These are phyloP conservation scores for Allantophomopsis cytisporea DNA, from an alignment of 2,329 filamentous ascomycete genomes.

Conservation along the genomic window DNA sequence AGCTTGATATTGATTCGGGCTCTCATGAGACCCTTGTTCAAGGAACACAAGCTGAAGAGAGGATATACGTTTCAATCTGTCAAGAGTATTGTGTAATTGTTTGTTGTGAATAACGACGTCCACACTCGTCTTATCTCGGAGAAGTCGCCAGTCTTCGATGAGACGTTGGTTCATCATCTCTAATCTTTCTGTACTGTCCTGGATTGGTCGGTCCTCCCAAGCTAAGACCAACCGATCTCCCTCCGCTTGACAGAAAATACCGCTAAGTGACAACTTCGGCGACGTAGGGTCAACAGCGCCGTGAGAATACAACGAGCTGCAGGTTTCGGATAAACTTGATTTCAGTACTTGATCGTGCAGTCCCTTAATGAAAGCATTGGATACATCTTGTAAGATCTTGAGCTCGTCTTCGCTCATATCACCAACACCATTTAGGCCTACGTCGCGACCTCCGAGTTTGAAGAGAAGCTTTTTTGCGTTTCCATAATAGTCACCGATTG, in stretches of 20 bases:
- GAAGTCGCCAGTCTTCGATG: slow-evolving; percentile 30
- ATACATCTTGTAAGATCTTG: slow-evolving; percentile 34
- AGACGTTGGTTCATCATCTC: slow-evolving; percentile 22
- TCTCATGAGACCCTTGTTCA: slow-evolving; percentile 38
- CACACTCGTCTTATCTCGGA: slow-evolving; percentile 18
- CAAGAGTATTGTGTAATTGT: slow-evolving; percentile 32
- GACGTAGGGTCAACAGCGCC: too few relatives aligned
- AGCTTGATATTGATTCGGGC: slow-evolving; percentile 32
- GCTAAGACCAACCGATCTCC: slow-evolving; percentile 37
- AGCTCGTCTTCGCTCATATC: slow-evolving; percentile 23
- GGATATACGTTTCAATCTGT: slow-evolving; percentile 34
- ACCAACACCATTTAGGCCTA: slow-evolving; percentile 7
- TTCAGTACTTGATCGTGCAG: slow-evolving; percentile 32
- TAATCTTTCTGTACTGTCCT: slow-evolving; percentile 20
- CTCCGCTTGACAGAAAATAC: slow-evolving; percentile 38
- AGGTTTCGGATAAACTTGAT: slow-evolving; percentile 21
- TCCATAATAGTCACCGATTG: slow-evolving; percentile 15
- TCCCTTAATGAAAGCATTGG: slow-evolving; percentile 38
- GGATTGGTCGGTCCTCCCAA: slow-evolving; percentile 24
- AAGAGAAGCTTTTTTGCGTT: slow-evolving; percentile 15
- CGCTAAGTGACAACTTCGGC: slow-evolving; percentile 39
- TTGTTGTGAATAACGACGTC: slow-evolving; percentile 37
- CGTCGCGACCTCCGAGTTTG: slow-evolving; percentile 15
- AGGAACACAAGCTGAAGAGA: slow-evolving; percentile 38
- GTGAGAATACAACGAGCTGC: too few relatives aligned